Evolutionary conservation across 345 rosid species (phyloP).

Genomic region (Diplotaxis tenuifolia): DNA sequence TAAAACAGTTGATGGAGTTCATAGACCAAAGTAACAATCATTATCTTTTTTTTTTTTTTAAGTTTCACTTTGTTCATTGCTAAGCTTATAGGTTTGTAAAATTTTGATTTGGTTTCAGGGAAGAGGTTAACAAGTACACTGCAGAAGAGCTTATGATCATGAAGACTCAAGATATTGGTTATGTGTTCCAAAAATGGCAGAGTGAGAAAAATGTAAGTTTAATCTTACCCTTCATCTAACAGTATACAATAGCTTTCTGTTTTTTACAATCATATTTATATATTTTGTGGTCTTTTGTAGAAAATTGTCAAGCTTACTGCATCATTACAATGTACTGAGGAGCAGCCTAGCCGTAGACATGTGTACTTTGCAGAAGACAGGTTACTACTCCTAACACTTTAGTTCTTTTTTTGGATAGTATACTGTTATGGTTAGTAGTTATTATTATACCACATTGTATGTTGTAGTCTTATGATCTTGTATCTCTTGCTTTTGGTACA

Average conservation of each 20-base stretch:
- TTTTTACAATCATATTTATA: not conserved
- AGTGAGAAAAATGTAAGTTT: conserved; percentile 65
- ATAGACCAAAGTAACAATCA: conserved; percentile 57
- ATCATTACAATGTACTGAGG: conserved; percentile 63
- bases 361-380: conserved; percentile 81
- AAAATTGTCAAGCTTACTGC: conserved; percentile 79
- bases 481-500: conserved; percentile 22
- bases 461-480: conserved; percentile 11
- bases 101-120: conserved; percentile 43
- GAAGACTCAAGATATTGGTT: conserved; percentile 94
- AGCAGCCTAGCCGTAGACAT: conserved; percentile 47
- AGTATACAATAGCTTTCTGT: not conserved
- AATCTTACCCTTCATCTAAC: not conserved
- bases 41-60: not conserved
- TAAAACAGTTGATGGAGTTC: conserved; percentile 58
- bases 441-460: not conserved
- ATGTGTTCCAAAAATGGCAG: conserved; percentile 76
- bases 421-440: too few species aligned
- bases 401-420: too few species aligned
- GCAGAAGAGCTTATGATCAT: conserved; percentile 77
- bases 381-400: conserved; percentile 35
- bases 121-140: conserved; percentile 63
- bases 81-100: not conserved
- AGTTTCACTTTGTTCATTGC: conserved; percentile 1
- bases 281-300: conserved; percentile 43